Percentiles rank a stretch among this genome's conserved stretches.
These are phyloP conservation scores for Heteromeles arbutifolia DNA, from an alignment of 306 rosid species.

Conservation along the genomic window DNA sequence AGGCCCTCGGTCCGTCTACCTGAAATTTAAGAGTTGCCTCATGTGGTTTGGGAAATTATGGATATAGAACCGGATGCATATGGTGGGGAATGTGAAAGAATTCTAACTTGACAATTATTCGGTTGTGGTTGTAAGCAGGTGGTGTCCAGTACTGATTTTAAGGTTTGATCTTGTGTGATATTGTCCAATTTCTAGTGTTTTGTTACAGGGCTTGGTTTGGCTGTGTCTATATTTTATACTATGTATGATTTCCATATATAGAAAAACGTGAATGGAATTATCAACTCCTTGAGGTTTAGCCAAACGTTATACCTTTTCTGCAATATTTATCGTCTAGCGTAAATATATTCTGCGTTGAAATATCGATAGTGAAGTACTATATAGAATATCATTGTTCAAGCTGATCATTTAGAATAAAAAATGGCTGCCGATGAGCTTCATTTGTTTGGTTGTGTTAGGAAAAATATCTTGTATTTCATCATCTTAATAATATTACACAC, in stretches of 20 bases:
- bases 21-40: no score
- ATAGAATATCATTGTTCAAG: neutral
- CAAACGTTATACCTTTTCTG: neutral
- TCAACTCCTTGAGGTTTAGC: neutral
- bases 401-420: neutral
- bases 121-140: neutral
- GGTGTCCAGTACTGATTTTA: neutral
- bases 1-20: no score
- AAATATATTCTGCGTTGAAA: neutral
- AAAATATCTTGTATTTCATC: no score
- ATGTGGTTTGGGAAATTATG: neutral
- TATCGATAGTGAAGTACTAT: neutral
- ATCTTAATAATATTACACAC: no score
- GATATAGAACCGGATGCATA: neutral
- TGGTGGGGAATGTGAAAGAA: constrained; percentile 1
- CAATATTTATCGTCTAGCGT: neutral
- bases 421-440: neutral
- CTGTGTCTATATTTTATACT: neutral
- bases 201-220: constrained; percentile 4
- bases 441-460: neutral
- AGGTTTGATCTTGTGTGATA: neutral
- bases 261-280: neutral
- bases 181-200: neutral
- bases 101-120: neutral
- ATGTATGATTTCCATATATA: neutral